Conservation (phyloP, 768 basidiomycete genomes). For the Porphyrellus cyaneotinctus region DNA sequence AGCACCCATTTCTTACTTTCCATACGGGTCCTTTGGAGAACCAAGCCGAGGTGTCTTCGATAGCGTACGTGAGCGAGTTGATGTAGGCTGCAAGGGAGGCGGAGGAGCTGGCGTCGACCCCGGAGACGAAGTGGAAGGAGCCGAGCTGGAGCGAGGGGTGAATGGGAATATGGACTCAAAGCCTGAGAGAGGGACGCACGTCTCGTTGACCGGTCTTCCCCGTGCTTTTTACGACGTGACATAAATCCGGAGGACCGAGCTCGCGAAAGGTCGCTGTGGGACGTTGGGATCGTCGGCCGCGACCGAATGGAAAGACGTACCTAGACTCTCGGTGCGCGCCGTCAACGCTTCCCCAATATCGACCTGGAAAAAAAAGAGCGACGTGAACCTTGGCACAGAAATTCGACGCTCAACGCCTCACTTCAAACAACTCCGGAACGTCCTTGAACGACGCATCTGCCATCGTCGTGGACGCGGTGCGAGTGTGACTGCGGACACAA, state of each 20-base stretch:
- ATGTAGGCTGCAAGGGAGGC: constrained; percentile 97
- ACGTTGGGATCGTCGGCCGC: background rate
- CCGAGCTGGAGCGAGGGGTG: constrained; percentile 54
- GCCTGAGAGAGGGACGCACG: constrained; percentile 43
- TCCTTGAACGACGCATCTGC: constrained; percentile 83
- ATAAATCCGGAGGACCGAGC: constrained; percentile 95
- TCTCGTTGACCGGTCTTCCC: constrained; percentile 83
- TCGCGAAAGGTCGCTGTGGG: constrained; percentile 88
- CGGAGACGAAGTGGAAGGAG: constrained; percentile 96
- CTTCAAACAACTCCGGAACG: constrained; percentile 96
- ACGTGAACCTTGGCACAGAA: constrained; percentile 1
- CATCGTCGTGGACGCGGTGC: constrained; percentile 32
- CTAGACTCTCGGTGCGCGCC: constrained; percentile 86
- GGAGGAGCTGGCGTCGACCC: constrained; percentile 98
- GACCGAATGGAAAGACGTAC: constrained; percentile 48
- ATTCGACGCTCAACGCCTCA: constrained; percentile 29
- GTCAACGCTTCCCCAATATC: constrained; percentile 88
- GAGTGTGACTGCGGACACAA: too few relatives aligned
- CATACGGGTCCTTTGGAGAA: constrained; percentile 80
- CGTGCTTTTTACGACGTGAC: constrained; percentile 91
- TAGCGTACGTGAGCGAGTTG: constrained; percentile 94
- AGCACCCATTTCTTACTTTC: constrained; percentile 92
- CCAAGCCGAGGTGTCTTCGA: constrained; percentile 91
- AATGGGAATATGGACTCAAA: background rate
- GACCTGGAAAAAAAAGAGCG: constrained; percentile 43